Evolutionary conservation across 371 early-diverging fungal genomes (phyloP).

Genomic region (Actinomortierella wolfii): DNA sequence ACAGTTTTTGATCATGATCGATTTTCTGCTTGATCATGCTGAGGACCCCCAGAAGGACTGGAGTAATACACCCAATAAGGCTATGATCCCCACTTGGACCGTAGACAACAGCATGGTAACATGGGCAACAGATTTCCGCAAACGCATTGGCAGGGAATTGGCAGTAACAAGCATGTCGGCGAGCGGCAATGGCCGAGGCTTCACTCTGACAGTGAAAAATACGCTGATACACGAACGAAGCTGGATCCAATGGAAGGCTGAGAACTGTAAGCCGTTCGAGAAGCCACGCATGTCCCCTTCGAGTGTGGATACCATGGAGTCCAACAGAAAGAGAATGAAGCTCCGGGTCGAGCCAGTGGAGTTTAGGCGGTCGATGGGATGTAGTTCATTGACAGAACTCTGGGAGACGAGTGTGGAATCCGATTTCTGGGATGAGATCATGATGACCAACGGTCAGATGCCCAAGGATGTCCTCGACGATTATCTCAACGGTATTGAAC

Average conservation of each 20-base stretch:
- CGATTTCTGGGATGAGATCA: slow-evolving; percentile 4
- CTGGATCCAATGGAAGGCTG: slow-evolving; percentile 45
- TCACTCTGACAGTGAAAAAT: slow-evolving; percentile 14
- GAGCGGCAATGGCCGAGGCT: slow-evolving; percentile 20
- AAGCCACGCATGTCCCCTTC: slow-evolving; percentile 9
- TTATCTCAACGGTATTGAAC: slow-evolving; percentile 5
- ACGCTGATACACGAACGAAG: slow-evolving; percentile 21
- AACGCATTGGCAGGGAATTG: slow-evolving; percentile 21
- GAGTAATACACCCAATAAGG: slow-evolving; percentile 45
- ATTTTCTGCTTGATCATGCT: slow-evolving; percentile 55
- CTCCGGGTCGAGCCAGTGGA: slow-evolving; percentile 18
- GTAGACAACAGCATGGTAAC: slow-evolving; percentile 21
- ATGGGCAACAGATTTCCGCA: slow-evolving; percentile 20
- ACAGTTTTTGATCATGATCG: slow-evolving; percentile 75
- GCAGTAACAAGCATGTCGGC: slow-evolving; percentile 16
- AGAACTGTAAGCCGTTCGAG: slow-evolving; percentile 28
- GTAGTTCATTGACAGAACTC: slow-evolving; percentile 12
- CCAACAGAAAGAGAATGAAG: slow-evolving; percentile 18
- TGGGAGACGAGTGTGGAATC: slow-evolving; percentile 18
- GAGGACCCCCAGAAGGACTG: slow-evolving; percentile 24
- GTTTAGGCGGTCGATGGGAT: slow-evolving; percentile 19
- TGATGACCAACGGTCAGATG: slow-evolving; percentile 10
- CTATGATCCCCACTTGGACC: slow-evolving; percentile 30
- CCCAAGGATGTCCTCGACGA: slow-evolving; percentile 9
- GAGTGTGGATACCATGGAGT: slow-evolving; percentile 13